Conservation (phyloP, 1,284 basidiomycete species). For the Vanrija sp. region DNA sequence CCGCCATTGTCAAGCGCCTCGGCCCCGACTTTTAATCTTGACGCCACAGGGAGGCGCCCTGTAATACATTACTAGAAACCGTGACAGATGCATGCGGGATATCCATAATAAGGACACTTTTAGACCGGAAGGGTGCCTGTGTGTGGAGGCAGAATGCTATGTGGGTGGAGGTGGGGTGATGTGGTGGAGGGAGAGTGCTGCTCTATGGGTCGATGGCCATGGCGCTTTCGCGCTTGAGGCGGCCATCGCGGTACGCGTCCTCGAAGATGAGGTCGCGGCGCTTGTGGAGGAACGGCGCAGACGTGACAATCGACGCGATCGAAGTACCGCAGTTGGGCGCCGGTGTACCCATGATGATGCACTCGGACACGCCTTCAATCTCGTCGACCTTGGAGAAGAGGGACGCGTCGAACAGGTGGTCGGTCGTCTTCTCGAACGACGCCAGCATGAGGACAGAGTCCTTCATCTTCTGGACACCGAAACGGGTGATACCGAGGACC, state of each 20-base stretch:
- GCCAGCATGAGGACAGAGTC: slow-evolving; percentile 99
- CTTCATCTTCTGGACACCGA: slow-evolving; percentile 99
- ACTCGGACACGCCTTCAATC: slow-evolving; percentile 95
- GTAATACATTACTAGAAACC: neutral
- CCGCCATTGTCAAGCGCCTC: slow-evolving; percentile 53
- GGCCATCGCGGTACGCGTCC: slow-evolving; percentile 45
- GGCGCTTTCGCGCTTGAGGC: neutral
- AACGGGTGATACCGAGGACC: slow-evolving; percentile 96
- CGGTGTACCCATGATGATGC: slow-evolving; percentile 99
- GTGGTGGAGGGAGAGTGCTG: neutral
- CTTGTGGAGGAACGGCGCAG: slow-evolving; percentile 56
- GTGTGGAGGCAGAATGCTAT: slow-evolving; percentile 1
- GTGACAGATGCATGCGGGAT: slow-evolving; percentile 12
- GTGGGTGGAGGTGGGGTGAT: neutral
- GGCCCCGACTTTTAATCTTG: neutral
- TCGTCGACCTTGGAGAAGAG: slow-evolving; percentile 93
- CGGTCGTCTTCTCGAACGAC: slow-evolving; percentile 99
- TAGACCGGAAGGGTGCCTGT: no score
- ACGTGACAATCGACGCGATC: slow-evolving; percentile 62
- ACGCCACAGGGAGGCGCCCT: neutral
- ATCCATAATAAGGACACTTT: neutral
- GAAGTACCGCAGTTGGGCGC: slow-evolving; percentile 93
- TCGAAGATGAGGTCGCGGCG: slow-evolving; percentile 60
- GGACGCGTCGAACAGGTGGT: slow-evolving; percentile 97
- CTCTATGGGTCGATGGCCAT: slow-evolving; percentile 14